Conservation (phyloP, 768 basidiomycete species). For the Tricholoma bakamatsutake region DNA sequence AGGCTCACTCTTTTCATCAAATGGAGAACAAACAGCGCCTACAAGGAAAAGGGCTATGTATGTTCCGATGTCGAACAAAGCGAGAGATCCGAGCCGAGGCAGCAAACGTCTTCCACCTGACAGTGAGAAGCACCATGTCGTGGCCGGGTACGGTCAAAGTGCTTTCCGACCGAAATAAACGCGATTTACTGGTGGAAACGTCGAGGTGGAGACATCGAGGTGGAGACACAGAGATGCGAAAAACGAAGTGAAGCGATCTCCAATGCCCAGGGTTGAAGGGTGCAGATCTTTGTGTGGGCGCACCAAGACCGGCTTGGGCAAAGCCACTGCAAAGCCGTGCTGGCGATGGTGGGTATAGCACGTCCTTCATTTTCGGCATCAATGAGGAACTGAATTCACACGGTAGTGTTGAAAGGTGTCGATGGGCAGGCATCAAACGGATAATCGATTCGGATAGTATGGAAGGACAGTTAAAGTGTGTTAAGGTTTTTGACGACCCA, state of each 20-base stretch:
- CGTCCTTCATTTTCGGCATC: not conserved
- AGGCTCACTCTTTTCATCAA: conserved; percentile 1
- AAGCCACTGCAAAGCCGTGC: conserved; percentile 46
- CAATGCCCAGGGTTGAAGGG: conserved; percentile 37
- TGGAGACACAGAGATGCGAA: not conserved
- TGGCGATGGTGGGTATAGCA: conserved; percentile 35
- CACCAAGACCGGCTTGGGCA: conserved; percentile 44
- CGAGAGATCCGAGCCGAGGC: not conserved
- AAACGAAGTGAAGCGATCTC: not conserved
- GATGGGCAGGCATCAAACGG: conserved; percentile 51
- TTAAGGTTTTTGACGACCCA: conserved; percentile 40
- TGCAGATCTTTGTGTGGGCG: conserved; percentile 49
- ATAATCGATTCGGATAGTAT: conserved; percentile 45
- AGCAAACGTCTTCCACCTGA: not conserved
- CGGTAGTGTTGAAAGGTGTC: conserved; percentile 44
- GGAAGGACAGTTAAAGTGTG: conserved; percentile 26
- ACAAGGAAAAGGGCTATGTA: not conserved
- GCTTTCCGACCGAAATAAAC: not conserved
- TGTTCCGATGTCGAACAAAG: not conserved
- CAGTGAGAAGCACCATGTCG: too few relatives aligned
- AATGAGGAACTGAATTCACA: not conserved
- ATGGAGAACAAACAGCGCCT: conserved; percentile 4
- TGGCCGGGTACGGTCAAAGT: not conserved
- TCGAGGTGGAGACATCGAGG: not conserved
- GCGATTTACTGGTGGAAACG: not conserved